A percentile compares a stretch with the other conserved stretches of the same genome.
Conservation (phyloP, 768 basidiomycete genomes). For the Boletus edulis region DNA sequence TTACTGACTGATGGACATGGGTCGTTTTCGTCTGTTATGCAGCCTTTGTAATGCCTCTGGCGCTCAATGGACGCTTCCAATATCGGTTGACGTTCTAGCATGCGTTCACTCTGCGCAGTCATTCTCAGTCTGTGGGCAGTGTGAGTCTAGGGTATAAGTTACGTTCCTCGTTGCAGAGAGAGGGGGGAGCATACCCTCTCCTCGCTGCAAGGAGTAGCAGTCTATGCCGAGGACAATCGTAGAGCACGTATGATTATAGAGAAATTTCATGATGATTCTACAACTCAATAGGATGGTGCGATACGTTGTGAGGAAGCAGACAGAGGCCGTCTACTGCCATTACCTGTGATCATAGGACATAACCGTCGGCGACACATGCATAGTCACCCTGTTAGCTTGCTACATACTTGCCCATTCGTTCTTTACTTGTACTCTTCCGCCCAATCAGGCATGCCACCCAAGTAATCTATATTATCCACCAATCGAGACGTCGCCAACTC, state of each 20-base stretch:
- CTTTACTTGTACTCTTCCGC: background rate
- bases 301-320: background rate
- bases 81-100: background rate
- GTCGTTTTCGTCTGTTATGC: conserved; percentile 1
- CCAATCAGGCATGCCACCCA: background rate
- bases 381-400: no score
- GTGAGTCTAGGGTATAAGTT: background rate
- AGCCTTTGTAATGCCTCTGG: conserved; percentile 3
- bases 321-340: background rate
- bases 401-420: background rate
- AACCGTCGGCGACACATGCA: no score
- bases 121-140: background rate
- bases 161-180: background rate
- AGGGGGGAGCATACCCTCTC: background rate
- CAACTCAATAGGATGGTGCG: no score
- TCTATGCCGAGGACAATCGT: background rate
- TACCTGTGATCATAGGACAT: no score
- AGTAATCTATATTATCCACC: background rate
- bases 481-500: background rate
- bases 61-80: background rate
- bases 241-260: background rate
- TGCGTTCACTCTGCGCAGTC: background rate
- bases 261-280: no score
- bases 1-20: conserved; percentile 18
- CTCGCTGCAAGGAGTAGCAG: background rate